phyloP scores from a whole-genome alignment of 2,329 filamentous ascomycete species.

The Trichoderma sp. region DNA sequence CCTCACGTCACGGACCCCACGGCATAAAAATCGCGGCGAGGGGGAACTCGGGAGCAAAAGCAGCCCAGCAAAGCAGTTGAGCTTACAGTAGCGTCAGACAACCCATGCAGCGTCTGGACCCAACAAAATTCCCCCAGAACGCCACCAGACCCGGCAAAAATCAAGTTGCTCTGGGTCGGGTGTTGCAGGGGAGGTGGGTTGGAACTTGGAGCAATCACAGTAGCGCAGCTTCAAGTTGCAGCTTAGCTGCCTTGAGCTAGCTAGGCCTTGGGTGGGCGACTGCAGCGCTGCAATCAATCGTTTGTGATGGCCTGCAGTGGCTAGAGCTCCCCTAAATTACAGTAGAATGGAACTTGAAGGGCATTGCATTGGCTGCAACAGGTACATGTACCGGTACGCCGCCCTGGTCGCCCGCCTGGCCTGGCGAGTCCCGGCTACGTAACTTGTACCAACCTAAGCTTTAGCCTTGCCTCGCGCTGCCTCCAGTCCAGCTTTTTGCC shows the following conservation, averaged over 20 bases:
- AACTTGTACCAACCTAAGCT: not conserved
- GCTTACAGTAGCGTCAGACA: not conserved
- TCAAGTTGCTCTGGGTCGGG: not conserved
- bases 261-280: not conserved
- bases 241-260: slow-evolving; percentile 3
- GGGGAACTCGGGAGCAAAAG: too few species aligned
- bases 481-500: not conserved
- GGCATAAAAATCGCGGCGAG: too few species aligned
- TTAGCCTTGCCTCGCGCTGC: not conserved
- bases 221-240: not conserved
- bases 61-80: not conserved
- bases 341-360: too few species aligned
- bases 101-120: not conserved
- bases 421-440: not conserved
- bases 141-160: slow-evolving; percentile 13
- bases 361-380: not conserved
- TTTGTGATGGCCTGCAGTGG: not conserved
- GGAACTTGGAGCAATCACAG: not conserved
- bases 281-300: not conserved
- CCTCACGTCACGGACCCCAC: not conserved
- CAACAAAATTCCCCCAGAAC: slow-evolving; percentile 15
- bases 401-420: not conserved
- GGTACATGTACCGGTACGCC: not conserved
- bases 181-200: not conserved
- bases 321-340: not conserved